Conservation (phyloP, 768 basidiomycete species). For the Leccinum broughii region DNA sequence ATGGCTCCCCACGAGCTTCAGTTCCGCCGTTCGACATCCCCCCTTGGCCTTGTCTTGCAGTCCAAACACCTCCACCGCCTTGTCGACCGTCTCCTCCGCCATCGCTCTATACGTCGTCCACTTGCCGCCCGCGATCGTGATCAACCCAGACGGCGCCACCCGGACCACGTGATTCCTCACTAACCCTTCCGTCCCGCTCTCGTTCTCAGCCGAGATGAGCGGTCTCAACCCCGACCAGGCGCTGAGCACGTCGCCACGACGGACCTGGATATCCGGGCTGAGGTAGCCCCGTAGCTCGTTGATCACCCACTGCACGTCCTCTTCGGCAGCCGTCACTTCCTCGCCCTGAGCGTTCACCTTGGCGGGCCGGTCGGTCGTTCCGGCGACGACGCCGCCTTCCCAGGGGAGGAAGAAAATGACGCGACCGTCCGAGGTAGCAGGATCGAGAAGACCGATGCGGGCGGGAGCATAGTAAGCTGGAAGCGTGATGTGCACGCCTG, state of each 20-base stretch:
- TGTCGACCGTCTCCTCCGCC: slow-evolving; percentile 93
- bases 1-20: slow-evolving; percentile 89
- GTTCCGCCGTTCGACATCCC: slow-evolving; percentile 73
- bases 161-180: slow-evolving; percentile 95
- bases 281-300: slow-evolving; percentile 92
- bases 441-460: slow-evolving; percentile 94
- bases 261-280: slow-evolving; percentile 88
- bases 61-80: slow-evolving; percentile 76
- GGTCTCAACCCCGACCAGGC: slow-evolving; percentile 95
- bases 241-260: slow-evolving; percentile 91
- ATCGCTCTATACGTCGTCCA: slow-evolving; percentile 98
- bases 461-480: slow-evolving; percentile 96
- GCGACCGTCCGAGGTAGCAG: slow-evolving; percentile 91
- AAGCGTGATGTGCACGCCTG: slow-evolving; percentile 94
- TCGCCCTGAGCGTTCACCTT: slow-evolving; percentile 51
- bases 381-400: slow-evolving; percentile 97
- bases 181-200: slow-evolving; percentile 77
- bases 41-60: slow-evolving; percentile 55
- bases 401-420: slow-evolving; percentile 99
- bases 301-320: slow-evolving; percentile 96
- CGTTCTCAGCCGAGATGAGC: slow-evolving; percentile 78
- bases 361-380: slow-evolving; percentile 89
- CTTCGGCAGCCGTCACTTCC: slow-evolving; percentile 83
- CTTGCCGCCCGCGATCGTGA: slow-evolving; percentile 97
- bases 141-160: slow-evolving; percentile 72